phyloP scores from a whole-genome alignment of 805 yeast species.

The Saccharomyces mikatae region DNA sequence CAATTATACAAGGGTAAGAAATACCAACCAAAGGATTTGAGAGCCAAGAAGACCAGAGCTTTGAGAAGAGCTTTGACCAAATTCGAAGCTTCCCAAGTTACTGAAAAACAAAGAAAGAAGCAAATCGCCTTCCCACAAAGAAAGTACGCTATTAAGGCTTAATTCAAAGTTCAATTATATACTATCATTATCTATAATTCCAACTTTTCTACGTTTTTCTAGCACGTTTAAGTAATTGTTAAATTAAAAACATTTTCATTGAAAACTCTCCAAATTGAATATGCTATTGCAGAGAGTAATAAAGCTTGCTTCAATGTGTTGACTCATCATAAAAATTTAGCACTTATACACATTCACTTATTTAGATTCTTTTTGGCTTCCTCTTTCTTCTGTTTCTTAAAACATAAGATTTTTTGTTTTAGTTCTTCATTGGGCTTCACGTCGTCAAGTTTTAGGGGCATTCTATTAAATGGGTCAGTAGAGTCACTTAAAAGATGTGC shows the following conservation, averaged over 20 bases:
- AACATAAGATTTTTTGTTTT: constrained; percentile 51
- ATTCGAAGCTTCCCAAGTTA: constrained; percentile 70
- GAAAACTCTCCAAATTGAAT: not conserved
- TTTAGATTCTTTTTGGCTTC: constrained; percentile 8
- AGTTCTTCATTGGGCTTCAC: constrained; percentile 72
- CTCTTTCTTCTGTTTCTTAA: constrained; percentile 39
- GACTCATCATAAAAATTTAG: not conserved
- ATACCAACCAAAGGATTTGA: constrained; percentile 95
- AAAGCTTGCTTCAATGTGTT: not conserved
- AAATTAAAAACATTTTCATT: not conserved
- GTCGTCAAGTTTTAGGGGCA: constrained; percentile 83
- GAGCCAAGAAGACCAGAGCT: constrained; percentile 99
- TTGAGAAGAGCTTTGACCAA: constrained; percentile 93
- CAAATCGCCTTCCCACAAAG: constrained; percentile 95
- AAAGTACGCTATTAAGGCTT: constrained; percentile 98
- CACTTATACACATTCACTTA: not conserved
- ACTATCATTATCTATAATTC: not conserved
- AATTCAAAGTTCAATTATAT: constrained; percentile 27
- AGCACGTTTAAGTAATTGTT: not conserved
- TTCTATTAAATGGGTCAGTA: constrained; percentile 94
- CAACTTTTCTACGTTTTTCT: not conserved
- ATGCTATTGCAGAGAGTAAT: not conserved
- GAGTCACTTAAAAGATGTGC: constrained; percentile 90
- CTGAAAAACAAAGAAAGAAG: constrained; percentile 87
- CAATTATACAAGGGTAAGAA: constrained; percentile 92